Evolutionary conservation across 805 yeast species (phyloP), one percentile per base, ranked within the genome.

Genomic region (Saccharomycopsis lassenensis): DNA sequence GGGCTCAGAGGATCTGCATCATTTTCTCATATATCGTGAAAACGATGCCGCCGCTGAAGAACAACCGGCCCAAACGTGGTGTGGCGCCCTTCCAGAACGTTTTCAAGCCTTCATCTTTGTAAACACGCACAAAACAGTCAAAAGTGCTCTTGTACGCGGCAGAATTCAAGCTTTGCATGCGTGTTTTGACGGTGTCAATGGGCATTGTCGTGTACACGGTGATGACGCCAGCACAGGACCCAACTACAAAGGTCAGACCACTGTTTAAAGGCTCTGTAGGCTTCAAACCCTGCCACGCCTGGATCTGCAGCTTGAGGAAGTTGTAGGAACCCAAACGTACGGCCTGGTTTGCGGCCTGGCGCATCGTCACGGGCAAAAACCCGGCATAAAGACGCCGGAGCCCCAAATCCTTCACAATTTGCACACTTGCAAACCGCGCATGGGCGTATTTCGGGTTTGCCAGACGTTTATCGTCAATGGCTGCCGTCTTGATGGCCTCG

Each of bases 81-180:
- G 97, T 91, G 24, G 97, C 95, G 44, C 98, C 98, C 59, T 84
- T 84, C 98, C 98, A 89, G 61, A 86, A 85, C 4, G 95, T 81
- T 52, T 72, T 62, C 46, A 87, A 61, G 7, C 98, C 98, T 60
- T 89, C 98, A 37, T 89, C 79, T 52, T 63, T 77, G 57, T 81
- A 79, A 35, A 91, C 77, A 45, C 71, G 75, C 14, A 61, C 71
- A 49, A 93, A 87, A 58, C 97, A 89, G 59, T 89, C 71, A 27
- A 79, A 15, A 1, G 96, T 87, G 31, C 86, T 73, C 1, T 69
- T 55, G 59, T 89, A 91, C 48, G 68, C 66, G 34, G 69, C 68
- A 5, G 95, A 82, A 24, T 83, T 87, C 46, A 89, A 67, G 15
- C 94, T 78, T 63, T 89, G 98, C 95, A 89, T 89, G 58, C 98